phyloP scores from a whole-genome alignment of 805 yeast genomes.

The Cyberlindnera subsufficiens region DNA sequence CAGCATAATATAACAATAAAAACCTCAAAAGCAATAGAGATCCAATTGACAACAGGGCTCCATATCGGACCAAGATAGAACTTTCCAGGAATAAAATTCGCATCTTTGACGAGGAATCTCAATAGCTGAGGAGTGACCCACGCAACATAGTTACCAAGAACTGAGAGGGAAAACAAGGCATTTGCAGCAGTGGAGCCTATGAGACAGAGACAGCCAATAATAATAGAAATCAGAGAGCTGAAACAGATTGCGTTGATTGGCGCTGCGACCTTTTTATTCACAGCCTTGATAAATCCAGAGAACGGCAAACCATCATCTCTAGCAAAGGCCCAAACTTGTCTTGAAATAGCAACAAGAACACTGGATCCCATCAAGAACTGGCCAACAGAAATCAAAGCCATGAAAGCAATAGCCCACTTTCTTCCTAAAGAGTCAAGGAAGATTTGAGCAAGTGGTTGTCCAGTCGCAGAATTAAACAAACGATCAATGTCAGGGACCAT shows the following conservation, averaged over 20 bases:
- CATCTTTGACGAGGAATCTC: slow-evolving; percentile 38
- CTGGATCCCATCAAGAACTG: slow-evolving; percentile 66
- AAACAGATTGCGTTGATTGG: slow-evolving; percentile 58
- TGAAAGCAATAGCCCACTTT: slow-evolving; percentile 58
- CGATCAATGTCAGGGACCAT: slow-evolving; percentile 39
- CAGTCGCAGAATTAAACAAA: slow-evolving; percentile 40
- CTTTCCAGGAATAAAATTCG: slow-evolving; percentile 57
- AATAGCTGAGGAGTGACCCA: slow-evolving; percentile 35
- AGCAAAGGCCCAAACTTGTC: slow-evolving; percentile 71
- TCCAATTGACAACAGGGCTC: slow-evolving; percentile 41
- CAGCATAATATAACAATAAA: slow-evolving; percentile 52
- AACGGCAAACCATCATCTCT: slow-evolving; percentile 72
- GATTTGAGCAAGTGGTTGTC: slow-evolving; percentile 63
- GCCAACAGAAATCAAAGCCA: slow-evolving; percentile 51
- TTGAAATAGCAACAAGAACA: slow-evolving; percentile 51
- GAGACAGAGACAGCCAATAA: slow-evolving; percentile 34
- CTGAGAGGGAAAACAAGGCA: slow-evolving; percentile 39
- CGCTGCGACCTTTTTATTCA: slow-evolving; percentile 47
- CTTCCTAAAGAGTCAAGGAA: slow-evolving; percentile 57
- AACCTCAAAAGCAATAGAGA: slow-evolving; percentile 42
- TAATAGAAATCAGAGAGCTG: slow-evolving; percentile 30
- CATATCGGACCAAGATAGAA: slow-evolving; percentile 51
- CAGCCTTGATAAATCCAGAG: slow-evolving; percentile 48
- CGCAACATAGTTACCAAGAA: slow-evolving; percentile 33
- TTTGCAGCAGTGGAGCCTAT: slow-evolving; percentile 37